These are phyloP conservation scores for Nicotiana noctiflora DNA, from an alignment of 257 asterid genomes.

Conservation along the genomic window DNA sequence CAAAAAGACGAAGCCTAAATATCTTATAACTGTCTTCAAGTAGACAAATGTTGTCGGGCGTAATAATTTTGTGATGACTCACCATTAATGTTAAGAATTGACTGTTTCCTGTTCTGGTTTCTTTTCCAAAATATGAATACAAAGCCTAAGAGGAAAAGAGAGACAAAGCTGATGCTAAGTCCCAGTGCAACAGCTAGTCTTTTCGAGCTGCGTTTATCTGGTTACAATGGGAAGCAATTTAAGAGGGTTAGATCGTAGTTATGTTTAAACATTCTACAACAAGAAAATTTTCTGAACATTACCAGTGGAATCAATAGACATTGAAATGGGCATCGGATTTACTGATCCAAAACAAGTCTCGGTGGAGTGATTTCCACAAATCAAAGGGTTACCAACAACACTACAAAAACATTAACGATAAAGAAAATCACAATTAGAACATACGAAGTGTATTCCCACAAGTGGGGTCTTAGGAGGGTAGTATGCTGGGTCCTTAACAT, in stretches of 20 bases:
- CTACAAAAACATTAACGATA: slow-evolving; percentile 22
- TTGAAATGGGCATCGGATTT: slow-evolving; percentile 45
- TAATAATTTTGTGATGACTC: neutral
- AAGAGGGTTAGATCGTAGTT: neutral
- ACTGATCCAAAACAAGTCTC: slow-evolving; percentile 60
- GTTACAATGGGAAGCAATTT: neutral
- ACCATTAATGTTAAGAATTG: slow-evolving; percentile 60
- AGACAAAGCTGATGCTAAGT: slow-evolving; percentile 50
- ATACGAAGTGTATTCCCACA: neutral
- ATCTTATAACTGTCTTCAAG: neutral
- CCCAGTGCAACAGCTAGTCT: slow-evolving; percentile 69
- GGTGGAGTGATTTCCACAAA: slow-evolving; percentile 62
- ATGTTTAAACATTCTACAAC: neutral
- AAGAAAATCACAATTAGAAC: neutral
- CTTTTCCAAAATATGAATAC: slow-evolving; percentile 49
- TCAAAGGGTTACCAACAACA: slow-evolving; percentile 68
- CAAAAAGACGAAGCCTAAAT: neutral
- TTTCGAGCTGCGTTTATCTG: slow-evolving; percentile 48
- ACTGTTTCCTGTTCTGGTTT: slow-evolving; percentile 41
- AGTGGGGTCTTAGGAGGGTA: too few species aligned
- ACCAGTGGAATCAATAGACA: slow-evolving; percentile 27
- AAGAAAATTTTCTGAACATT: neutral
- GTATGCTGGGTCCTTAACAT: too few species aligned
- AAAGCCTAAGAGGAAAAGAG: slow-evolving; percentile 20
- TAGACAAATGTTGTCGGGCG: neutral